Percentiles rank a stretch among this genome's conserved stretches.
Conservation (phyloP, 148 eudicot species). For the Linanthus parryae region DNA sequence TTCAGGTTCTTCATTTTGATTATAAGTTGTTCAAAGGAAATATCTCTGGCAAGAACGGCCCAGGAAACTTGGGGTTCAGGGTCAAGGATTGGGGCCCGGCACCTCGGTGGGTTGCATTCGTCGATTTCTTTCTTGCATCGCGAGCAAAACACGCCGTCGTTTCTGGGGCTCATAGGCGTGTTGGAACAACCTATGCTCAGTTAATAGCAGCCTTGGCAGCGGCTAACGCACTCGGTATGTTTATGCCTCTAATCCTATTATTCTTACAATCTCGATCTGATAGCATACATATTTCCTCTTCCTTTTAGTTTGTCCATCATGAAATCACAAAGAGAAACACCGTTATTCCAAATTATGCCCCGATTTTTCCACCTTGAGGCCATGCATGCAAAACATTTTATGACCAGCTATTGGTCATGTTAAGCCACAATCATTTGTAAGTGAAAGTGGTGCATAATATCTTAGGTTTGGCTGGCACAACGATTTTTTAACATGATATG, state of each 20-base stretch:
- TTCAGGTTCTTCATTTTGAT: conserved; percentile 80
- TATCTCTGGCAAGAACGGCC: conserved; percentile 29
- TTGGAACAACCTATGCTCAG: conserved; percentile 93
- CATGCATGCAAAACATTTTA: too few species aligned
- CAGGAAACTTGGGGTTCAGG: conserved; percentile 38
- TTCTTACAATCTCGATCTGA: too few species aligned
- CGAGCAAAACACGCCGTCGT: conserved; percentile 83
- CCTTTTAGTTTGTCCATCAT: too few species aligned
- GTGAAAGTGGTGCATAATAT: too few species aligned
- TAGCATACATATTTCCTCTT: too few species aligned
- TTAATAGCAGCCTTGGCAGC: conserved; percentile 82
- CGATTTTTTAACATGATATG: too few species aligned
- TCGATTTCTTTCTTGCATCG: conserved; percentile 88
- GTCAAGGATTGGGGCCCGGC: conserved; percentile 96
- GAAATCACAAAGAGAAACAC: too few species aligned
- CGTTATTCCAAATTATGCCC: too few species aligned
- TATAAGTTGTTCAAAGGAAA: conserved; percentile 58
- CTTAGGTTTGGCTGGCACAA: too few species aligned
- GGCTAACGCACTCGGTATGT: conserved; percentile 53
- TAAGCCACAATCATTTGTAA: too few species aligned
- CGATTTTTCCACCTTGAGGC: too few species aligned
- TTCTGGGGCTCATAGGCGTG: conserved; percentile 87
- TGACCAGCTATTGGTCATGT: too few species aligned
- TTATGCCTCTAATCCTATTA: neutral
- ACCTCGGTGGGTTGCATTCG: conserved; percentile 99